Evolutionary conservation across 495 filamentous ascomycete species (phyloP).

Genomic region (Rostrohypoxylon terebratum): DNA sequence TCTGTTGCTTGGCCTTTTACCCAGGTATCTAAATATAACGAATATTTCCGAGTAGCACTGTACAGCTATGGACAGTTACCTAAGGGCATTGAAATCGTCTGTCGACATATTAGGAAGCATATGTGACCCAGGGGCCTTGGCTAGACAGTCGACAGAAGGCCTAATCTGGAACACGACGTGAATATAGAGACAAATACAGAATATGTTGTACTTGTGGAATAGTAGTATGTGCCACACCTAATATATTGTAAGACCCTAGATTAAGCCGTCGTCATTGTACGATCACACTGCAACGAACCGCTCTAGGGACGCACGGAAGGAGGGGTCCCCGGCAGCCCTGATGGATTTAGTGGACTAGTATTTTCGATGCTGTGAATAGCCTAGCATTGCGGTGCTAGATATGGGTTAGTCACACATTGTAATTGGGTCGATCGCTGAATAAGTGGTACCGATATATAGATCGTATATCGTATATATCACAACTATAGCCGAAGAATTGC

Average conservation of each 20-base stretch:
- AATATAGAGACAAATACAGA: background rate
- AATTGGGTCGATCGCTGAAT: conserved; percentile 25
- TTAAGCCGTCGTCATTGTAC: background rate
- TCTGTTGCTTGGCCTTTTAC: too few species aligned
- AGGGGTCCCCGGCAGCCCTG: background rate
- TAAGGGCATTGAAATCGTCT: too few species aligned
- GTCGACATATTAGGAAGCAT: too few species aligned
- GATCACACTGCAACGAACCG: conserved; percentile 5
- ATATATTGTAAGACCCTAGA: background rate
- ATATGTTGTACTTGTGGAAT: background rate
- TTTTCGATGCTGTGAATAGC: background rate
- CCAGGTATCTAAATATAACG: too few species aligned
- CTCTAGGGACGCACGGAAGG: background rate
- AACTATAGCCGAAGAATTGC: background rate
- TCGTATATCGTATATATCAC: conserved; percentile 24
- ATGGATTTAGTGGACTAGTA: background rate
- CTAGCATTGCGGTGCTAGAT: background rate
- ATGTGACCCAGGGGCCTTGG: background rate
- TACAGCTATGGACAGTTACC: too few species aligned
- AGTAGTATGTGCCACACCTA: background rate
- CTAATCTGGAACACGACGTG: background rate
- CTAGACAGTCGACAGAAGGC: background rate
- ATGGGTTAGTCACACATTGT: background rate
- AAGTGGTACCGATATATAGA: conserved; percentile 24
- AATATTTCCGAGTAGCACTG: too few species aligned